These are phyloP conservation scores for Pleurotus eryngii DNA, from an alignment of 768 basidiomycete species.

Conservation along the genomic window DNA sequence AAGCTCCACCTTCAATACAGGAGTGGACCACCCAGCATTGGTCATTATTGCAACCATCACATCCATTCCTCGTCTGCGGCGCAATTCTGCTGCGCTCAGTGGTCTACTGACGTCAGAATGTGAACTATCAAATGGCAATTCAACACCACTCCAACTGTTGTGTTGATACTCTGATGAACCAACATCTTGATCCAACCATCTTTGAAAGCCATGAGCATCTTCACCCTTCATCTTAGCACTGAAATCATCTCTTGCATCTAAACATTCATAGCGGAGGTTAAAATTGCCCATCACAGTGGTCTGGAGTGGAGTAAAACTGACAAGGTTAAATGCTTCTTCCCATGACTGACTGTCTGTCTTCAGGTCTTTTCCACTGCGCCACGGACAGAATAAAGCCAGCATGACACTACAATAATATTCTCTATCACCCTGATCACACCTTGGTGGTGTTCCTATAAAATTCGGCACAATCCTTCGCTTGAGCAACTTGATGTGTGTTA, in stretches of 20 bases:
- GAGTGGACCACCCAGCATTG: neutral
- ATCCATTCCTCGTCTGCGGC: neutral
- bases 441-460: constrained; percentile 24
- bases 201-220: too few species aligned
- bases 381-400: constrained; percentile 31
- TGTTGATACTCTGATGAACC: too few species aligned
- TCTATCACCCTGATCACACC: constrained; percentile 24
- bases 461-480: constrained; percentile 14
- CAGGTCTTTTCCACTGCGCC: constrained; percentile 26
- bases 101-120: too few species aligned
- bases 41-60: neutral
- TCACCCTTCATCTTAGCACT: constrained; percentile 9
- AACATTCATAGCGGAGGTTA: constrained; percentile 21
- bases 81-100: too few species aligned
- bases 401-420: constrained; percentile 29
- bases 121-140: too few species aligned
- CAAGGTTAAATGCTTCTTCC: constrained; percentile 17
- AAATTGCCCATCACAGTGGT: constrained; percentile 18
- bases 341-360: constrained; percentile 17
- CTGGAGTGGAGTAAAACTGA: constrained; percentile 11
- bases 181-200: too few species aligned
- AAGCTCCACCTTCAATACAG: neutral
- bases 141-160: too few species aligned
- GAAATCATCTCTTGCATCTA: constrained; percentile 23
- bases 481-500: neutral